Conservation (phyloP, 2,329 filamentous ascomycete genomes). For the Beauveria bassiana region DNA sequence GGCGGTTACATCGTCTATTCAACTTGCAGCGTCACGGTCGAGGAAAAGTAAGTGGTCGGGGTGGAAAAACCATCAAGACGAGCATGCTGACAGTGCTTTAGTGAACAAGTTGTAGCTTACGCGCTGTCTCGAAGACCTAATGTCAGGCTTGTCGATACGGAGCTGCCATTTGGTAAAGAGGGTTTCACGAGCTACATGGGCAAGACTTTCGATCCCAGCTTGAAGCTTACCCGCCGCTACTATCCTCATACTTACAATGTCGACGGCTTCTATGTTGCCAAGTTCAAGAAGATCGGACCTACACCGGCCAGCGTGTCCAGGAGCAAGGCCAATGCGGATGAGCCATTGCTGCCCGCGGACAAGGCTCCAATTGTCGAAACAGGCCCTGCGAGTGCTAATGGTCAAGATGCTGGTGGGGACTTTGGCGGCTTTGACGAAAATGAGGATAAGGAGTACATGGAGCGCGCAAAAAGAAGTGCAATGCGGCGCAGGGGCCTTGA, state of each 20-base stretch:
- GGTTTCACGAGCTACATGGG: constrained; percentile 87
- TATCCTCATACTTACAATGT: constrained; percentile 93
- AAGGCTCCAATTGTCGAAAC: constrained; percentile 54
- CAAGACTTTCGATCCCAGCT: constrained; percentile 80
- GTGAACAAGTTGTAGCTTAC: constrained; percentile 86
- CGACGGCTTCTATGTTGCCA: constrained; percentile 96
- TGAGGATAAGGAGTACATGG: constrained; percentile 63
- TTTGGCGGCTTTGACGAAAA: constrained; percentile 72
- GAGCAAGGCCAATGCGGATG: constrained; percentile 17
- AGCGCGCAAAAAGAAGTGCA: constrained; percentile 64
- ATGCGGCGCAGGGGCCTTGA: constrained; percentile 69
- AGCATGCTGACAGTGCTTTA: constrained; percentile 35
- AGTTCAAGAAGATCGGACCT: constrained; percentile 86
- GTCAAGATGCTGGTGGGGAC: constrained; percentile 17
- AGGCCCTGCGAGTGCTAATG: constrained; percentile 28
- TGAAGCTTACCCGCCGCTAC: constrained; percentile 77
- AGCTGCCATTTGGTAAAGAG: constrained; percentile 81
- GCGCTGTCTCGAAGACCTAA: constrained; percentile 87
- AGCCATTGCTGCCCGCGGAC: constrained; percentile 48
- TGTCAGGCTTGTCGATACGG: constrained; percentile 86
- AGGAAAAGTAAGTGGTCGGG: constrained; percentile 51
- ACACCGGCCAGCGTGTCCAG: constrained; percentile 49
- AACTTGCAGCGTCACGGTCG: constrained; percentile 88
- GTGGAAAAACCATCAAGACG: not conserved
- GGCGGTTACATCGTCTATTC: constrained; percentile 96